Base-by-base conservation (phyloP, 768 basidiomycete species). In the Agaricus bisporus region DNA sequence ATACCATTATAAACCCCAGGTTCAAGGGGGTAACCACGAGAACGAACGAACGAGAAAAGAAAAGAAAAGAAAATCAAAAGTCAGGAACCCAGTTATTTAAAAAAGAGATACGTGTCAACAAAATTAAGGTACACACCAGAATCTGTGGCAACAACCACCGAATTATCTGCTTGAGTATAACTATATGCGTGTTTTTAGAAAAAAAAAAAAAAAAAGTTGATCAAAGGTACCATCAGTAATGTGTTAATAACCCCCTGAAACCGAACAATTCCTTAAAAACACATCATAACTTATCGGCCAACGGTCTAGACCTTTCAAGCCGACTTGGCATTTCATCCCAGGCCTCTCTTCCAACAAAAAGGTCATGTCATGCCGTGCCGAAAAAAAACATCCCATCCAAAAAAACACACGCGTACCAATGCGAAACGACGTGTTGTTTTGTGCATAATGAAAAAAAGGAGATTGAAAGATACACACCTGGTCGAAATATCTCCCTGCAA, bases 131-230 rank as follows among this genome's bases (percentile, higher is more conserved):
- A 73, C 86, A 61, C 61, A 91, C 91, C 85, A 1, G 91, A 90
- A 70, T 98, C 95, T 1, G 94, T 98, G 2, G 95, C 86, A 2
- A 98, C 91, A 9, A 97, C 78, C 9, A 86, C 82, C 2, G 79
- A 79, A 69, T 98, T 98, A 64, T 98, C 91, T 0, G 89, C 91
- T 59, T 91, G 60, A 3, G 91, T 95, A 68, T 88, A 98, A 61
- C 91, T 91, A n/a, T n/a, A n/a, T n/a, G n/a, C n/a, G n/a, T n/a
- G 42, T 48, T 20, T 37, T 25, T 26, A 36, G 7, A 32, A 32
- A n/a, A n/a, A n/a, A n/a, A n/a, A n/a, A n/a, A n/a, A n/a, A n/a
- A n/a, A n/a, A n/a, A n/a, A n/a, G n/a, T n/a, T n/a, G n/a, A 32
- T 32, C 15, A 18, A 18, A 52, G 43, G 42, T 10, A 49, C 38